A percentile compares a stretch with the other conserved stretches of the same genome.
Conservation (phyloP, 306 rosid genomes). For the Dryas drummondii region DNA sequence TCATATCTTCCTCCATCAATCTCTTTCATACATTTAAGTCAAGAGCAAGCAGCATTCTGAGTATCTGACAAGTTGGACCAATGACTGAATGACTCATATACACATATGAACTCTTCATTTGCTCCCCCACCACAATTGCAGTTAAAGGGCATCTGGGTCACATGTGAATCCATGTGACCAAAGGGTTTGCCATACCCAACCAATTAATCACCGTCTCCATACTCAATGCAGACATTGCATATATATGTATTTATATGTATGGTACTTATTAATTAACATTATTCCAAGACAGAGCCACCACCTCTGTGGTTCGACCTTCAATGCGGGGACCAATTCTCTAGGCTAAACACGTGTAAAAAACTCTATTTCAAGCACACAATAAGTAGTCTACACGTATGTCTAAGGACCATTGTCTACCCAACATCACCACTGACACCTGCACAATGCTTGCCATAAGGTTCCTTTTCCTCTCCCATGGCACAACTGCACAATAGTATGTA, state of each 20-base stretch:
- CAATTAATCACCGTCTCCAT: not conserved
- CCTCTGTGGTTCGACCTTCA: slow-evolving; percentile 39
- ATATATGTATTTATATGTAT: not conserved
- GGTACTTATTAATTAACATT: not conserved
- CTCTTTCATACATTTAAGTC: slow-evolving; percentile 21
- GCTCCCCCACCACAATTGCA: slow-evolving; percentile 29
- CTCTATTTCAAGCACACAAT: not conserved
- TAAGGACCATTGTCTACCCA: slow-evolving; percentile 15
- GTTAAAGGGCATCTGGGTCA: slow-evolving; percentile 30
- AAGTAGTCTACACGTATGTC: slow-evolving; percentile 21
- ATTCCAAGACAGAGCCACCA: slow-evolving; percentile 13
- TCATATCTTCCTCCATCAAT: slow-evolving; percentile 16
- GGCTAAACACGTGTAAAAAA: slow-evolving; percentile 33
- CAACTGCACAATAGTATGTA: too few species aligned
- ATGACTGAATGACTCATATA: slow-evolving; percentile 16
- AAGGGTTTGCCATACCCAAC: slow-evolving; percentile 19
- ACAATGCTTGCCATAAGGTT: slow-evolving; percentile 19
- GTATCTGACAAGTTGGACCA: slow-evolving; percentile 13
- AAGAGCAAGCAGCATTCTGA: not conserved
- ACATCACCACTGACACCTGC: slow-evolving; percentile 20
- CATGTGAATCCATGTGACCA: slow-evolving; percentile 43
- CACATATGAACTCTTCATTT: slow-evolving; percentile 12
- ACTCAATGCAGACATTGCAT: not conserved
- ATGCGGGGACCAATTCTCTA: slow-evolving; percentile 46
- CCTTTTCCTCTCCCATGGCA: not conserved